Percentiles rank a stretch among this genome's conserved stretches.
These are phyloP conservation scores for Cladophialophora carrionii DNA, from an alignment of 2,329 filamentous ascomycete species.

Conservation along the genomic window DNA sequence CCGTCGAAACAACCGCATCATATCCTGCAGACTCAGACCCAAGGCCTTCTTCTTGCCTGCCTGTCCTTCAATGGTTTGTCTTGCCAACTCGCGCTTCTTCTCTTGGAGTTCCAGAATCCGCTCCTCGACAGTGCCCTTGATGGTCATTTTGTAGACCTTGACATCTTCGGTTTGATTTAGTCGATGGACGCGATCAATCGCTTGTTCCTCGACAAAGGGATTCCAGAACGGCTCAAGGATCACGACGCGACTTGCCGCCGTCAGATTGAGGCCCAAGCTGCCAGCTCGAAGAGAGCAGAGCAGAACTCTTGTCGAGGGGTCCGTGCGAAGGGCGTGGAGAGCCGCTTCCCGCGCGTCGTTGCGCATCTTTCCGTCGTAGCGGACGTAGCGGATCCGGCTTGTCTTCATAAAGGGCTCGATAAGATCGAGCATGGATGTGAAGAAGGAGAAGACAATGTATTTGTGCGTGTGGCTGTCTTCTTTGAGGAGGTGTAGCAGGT, in stretches of 20 bases:
- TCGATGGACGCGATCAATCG: constrained; percentile 97
- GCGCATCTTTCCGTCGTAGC: constrained; percentile 94
- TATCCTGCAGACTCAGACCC: constrained; percentile 90
- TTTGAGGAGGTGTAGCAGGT: constrained; percentile 78
- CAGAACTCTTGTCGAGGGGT: constrained; percentile 75
- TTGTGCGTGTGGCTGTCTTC: constrained; percentile 82
- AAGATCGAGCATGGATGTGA: constrained; percentile 96
- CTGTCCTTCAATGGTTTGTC: constrained; percentile 71
- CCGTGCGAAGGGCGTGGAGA: constrained; percentile 73
- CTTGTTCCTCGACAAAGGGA: constrained; percentile 97
- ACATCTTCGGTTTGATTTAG: constrained; percentile 95
- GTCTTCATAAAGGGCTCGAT: constrained; percentile 86
- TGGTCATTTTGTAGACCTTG: constrained; percentile 90
- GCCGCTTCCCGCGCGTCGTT: constrained; percentile 91
- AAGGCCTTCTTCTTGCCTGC: constrained; percentile 68
- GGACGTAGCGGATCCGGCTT: constrained; percentile 75
- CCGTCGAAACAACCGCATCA: constrained; percentile 83
- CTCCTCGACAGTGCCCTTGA: constrained; percentile 85
- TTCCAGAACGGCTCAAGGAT: constrained; percentile 99
- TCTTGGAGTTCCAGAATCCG: constrained; percentile 93
- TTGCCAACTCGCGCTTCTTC: constrained; percentile 88
- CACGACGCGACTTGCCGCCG: constrained; percentile 87
- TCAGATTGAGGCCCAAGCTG: constrained; percentile 88
- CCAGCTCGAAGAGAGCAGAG: constrained; percentile 95
- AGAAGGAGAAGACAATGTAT: constrained; percentile 98